Evolutionary conservation across 768 basidiomycete genomes (phyloP), one percentile per base, ranked within the genome.

Genomic region (Hygrocybe punicea): DNA sequence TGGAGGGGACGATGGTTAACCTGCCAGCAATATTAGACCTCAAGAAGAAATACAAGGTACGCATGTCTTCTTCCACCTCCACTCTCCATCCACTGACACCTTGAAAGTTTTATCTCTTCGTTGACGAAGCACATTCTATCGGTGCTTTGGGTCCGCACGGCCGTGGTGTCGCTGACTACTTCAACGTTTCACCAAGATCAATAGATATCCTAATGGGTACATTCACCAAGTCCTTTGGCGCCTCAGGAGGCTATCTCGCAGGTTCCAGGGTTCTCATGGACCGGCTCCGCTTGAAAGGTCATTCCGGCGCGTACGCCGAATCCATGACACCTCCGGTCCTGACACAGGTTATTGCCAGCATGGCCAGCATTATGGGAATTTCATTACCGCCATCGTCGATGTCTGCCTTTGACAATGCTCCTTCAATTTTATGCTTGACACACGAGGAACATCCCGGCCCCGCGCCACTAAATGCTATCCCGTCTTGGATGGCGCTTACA

Each of bases 191-290:
- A 61, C 93, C 97, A 10, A 78, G 81, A 2, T 78, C 79, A 7
- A 81, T 98, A 60, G 97, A 99, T 67, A 81, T 99, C 60, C 83
- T 97, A 60, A 99, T 99, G 97, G 97, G 97, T 49, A 99, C 97
- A 0, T 97, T 99, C 71, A 99, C 96, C 23, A 93, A 92, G 71
- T 92, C 91, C 0, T 95, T 95, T 65, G 93, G 92, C 54, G 90
- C 93, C 1, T 89, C 94, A 0, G 96, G 96, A 46, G 96, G 97
- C 3, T 98, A 98, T 73, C 87, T 99, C 59, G 81, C 95, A 3
- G 95, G 94, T 6, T 84, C 75, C 63, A 94, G 91, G 65, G 70
- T 76, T 2, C 76, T 96, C 58, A 87, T 98, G 61, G 87, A 93
- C 62, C 78, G 85, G 5, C 80, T 99, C 7, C 90, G 95, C 13